These are phyloP conservation scores for Dinochytrium kinnereticum DNA, from an alignment of 371 early-diverging fungal species.

Conservation along the genomic window DNA sequence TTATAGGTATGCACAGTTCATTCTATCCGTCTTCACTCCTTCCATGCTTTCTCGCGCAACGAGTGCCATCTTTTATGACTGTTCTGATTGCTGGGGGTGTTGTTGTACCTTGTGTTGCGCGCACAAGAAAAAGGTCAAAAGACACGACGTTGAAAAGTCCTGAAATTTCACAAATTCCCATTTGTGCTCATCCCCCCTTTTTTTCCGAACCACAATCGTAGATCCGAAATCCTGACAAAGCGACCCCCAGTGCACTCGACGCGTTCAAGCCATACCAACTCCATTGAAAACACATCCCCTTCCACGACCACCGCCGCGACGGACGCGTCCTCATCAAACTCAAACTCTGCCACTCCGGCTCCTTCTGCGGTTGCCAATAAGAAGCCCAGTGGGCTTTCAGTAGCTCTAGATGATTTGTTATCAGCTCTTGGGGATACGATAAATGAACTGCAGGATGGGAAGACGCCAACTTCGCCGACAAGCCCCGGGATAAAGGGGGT, in stretches of 20 bases:
- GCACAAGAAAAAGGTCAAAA: neutral
- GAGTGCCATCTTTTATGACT: neutral
- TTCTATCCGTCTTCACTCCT: no score
- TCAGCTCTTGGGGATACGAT: constrained; percentile 11
- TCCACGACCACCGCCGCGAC: neutral
- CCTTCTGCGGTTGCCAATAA: neutral
- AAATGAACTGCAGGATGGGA: constrained; percentile 10
- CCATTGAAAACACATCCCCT: neutral
- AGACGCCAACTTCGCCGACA: neutral
- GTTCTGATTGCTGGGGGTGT: neutral
- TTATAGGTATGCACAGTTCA: no score
- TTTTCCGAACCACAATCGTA: neutral
- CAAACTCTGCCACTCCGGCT: neutral
- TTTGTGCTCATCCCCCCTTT: constrained; percentile 1
- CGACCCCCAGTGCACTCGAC: no score
- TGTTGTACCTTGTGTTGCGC: neutral
- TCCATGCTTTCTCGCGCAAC: neutral
- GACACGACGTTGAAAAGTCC: neutral
- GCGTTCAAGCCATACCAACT: no score
- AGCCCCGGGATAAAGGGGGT: neutral
- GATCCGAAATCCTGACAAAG: neutral
- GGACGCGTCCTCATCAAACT: neutral
- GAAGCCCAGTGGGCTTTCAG: neutral
- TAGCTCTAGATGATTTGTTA: constrained; percentile 7
- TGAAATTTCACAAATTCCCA: neutral